phyloP scores from a whole-genome alignment of 164 flowering plant genomes.

The Chimonanthus salicifolius region DNA sequence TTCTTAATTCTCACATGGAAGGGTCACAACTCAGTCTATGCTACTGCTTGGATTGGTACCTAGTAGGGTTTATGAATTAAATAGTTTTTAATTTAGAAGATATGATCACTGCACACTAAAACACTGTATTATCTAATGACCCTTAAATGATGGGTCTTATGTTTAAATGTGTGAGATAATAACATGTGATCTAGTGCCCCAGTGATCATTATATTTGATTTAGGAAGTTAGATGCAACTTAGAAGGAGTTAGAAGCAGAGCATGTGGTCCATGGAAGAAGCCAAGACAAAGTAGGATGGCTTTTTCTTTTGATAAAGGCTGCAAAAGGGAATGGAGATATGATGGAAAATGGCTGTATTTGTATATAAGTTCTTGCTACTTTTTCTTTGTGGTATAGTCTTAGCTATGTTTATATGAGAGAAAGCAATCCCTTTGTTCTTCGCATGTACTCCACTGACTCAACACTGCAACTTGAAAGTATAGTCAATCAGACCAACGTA shows the following conservation, averaged over 20 bases:
- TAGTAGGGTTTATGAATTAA: slow-evolving; percentile 3
- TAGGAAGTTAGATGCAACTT: background rate
- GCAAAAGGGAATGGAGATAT: slow-evolving; percentile 11
- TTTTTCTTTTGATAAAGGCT: slow-evolving; percentile 15
- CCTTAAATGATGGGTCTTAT: too few relatives aligned
- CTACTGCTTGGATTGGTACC: slow-evolving; percentile 50
- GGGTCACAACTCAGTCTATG: slow-evolving; percentile 73
- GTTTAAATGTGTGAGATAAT: too few relatives aligned
- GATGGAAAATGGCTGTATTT: background rate
- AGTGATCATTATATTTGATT: background rate
- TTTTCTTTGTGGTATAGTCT: background rate
- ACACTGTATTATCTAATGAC: too few relatives aligned
- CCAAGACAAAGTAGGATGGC: slow-evolving; percentile 10
- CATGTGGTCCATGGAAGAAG: slow-evolving; percentile 12
- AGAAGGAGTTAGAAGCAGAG: background rate
- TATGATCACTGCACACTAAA: too few relatives aligned
- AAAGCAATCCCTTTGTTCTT: slow-evolving; percentile 6
- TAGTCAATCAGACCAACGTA: too few relatives aligned
- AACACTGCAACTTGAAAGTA: background rate
- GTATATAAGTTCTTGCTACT: background rate
- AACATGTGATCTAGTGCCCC: background rate
- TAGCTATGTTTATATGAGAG: slow-evolving; percentile 1
- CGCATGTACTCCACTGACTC: background rate
- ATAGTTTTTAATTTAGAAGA: background rate
- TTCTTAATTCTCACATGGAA: slow-evolving; percentile 79